phyloP scores from a whole-genome alignment of 495 filamentous ascomycete species.

The Xylaria flabelliformis region DNA sequence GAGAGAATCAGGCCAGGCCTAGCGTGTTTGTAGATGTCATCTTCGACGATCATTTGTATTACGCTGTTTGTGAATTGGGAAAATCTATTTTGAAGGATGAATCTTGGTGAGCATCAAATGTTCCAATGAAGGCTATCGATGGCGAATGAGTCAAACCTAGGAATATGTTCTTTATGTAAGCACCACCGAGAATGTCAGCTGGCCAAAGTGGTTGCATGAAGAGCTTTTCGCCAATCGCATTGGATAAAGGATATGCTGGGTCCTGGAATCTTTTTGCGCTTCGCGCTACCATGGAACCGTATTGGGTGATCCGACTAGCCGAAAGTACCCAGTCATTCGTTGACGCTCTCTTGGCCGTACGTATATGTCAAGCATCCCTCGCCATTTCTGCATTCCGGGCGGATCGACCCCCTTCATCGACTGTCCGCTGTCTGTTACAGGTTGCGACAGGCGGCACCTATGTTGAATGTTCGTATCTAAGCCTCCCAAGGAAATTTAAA shows the following conservation, averaged over 20 bases:
- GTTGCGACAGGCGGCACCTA: background rate
- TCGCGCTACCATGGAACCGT: background rate
- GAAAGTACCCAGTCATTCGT: background rate
- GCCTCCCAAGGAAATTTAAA: background rate
- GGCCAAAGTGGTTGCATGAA: slow-evolving; percentile 23
- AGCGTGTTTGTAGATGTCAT: background rate
- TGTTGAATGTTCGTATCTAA: background rate
- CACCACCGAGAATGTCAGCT: slow-evolving; percentile 7
- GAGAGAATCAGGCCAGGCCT: background rate
- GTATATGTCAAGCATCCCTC: background rate
- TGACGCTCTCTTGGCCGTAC: background rate
- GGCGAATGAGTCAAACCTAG: background rate
- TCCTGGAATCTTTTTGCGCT: slow-evolving; percentile 1
- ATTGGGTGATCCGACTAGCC: slow-evolving; percentile 16
- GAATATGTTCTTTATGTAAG: background rate
- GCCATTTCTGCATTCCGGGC: background rate
- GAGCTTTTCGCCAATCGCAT: slow-evolving; percentile 3
- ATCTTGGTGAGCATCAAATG: background rate
- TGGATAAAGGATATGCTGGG: slow-evolving; percentile 1
- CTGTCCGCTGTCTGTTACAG: slow-evolving; percentile 8
- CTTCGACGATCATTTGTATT: background rate
- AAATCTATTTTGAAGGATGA: background rate
- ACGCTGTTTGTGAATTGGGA: background rate
- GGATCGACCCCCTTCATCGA: slow-evolving; percentile 14
- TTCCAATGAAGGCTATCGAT: background rate